These are phyloP conservation scores for Leccinum fallax DNA, from an alignment of 1,284 basidiomycete species.

Conservation along the genomic window DNA sequence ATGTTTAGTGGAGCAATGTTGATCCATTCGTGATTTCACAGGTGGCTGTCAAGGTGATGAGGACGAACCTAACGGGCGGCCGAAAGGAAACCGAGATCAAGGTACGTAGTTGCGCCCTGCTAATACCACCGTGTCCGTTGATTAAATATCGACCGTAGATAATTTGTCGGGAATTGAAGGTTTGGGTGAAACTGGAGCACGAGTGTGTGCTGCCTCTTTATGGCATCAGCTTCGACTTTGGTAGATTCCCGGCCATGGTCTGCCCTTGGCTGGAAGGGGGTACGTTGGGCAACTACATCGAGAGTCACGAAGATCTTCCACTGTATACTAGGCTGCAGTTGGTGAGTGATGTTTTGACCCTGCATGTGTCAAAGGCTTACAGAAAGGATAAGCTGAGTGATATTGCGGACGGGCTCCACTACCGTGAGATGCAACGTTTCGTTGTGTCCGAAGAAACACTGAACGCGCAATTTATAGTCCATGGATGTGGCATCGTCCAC, in stretches of 20 bases:
- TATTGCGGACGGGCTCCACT: slow-evolving; percentile 25
- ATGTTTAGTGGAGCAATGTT: background rate
- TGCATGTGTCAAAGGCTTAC: slow-evolving; percentile 3
- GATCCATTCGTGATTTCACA: slow-evolving; percentile 2
- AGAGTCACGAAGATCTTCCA: slow-evolving; percentile 14
- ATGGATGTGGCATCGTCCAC: slow-evolving; percentile 26
- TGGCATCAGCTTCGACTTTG: slow-evolving; percentile 28
- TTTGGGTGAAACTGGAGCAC: slow-evolving; percentile 29
- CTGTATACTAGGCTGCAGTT: slow-evolving; percentile 8
- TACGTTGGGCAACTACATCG: slow-evolving; percentile 22
- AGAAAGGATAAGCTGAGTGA: slow-evolving; percentile 17
- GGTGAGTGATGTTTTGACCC: slow-evolving; percentile 7
- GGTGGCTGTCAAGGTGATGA: slow-evolving; percentile 30
- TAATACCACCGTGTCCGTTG: background rate
- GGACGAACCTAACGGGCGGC: slow-evolving; percentile 18
- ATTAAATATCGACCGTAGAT: slow-evolving; percentile 7
- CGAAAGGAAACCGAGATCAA: slow-evolving; percentile 15
- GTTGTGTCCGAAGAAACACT: background rate
- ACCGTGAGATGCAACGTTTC: slow-evolving; percentile 16
- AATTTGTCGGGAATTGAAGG: slow-evolving; percentile 24
- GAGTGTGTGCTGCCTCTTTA: slow-evolving; percentile 28
- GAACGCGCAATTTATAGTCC: slow-evolving; percentile 12
- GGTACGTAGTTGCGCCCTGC: slow-evolving; percentile 1
- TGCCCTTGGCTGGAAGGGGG: slow-evolving; percentile 29
- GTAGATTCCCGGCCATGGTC: slow-evolving; percentile 26